Evolutionary conservation across 2,329 filamentous ascomycete species (phyloP), one percentile per base, ranked within the genome.

Genomic region (Onygena corvina): DNA sequence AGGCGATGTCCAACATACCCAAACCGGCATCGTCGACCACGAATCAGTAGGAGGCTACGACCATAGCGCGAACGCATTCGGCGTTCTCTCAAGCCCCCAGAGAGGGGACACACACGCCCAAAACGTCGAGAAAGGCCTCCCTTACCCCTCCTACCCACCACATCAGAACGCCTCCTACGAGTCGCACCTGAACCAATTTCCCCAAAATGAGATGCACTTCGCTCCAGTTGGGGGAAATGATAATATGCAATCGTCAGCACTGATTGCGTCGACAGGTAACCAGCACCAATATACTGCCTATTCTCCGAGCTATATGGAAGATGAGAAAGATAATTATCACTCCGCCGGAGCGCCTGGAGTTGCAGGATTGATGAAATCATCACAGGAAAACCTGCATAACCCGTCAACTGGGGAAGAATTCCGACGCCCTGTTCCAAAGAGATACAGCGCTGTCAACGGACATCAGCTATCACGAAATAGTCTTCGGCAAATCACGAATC

Each of bases 1-100:
- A 16, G 47, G 47, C 14, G 46, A 53, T 21, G 44, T 33, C 14
- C 34, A 48, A 9, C 48, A 53, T 6, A 38, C 48, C 2, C 51
- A 46, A 29, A 11, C 29, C 14, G 50, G 46, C 29, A 40, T 40
- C 25, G 36, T 40, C 18, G 36, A 40, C 36, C 36, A 40, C 36
- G 36, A 40, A 12, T 40, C 36, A 23, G 20, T 40, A 21, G 11
- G 14, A 40, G n/a, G n/a, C n/a, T 40, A 40, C 20, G 36, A 40
- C 18, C 36, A 40, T 5, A 23, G 25, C 11, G 25, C 25, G 36
- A 23, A n/a, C 36, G n/a, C 36, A 7, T 40, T 40, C 25, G 36
- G 36, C 4, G 36, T 23, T 12, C 18, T 40, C 14, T 33, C 31
- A 31, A 31, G 45, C n/a, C 20, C 21, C 16, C 16, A 31, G 16